These are phyloP conservation scores for Solanum paucissectum DNA, from an alignment of 257 asterid genomes.

Conservation along the genomic window DNA sequence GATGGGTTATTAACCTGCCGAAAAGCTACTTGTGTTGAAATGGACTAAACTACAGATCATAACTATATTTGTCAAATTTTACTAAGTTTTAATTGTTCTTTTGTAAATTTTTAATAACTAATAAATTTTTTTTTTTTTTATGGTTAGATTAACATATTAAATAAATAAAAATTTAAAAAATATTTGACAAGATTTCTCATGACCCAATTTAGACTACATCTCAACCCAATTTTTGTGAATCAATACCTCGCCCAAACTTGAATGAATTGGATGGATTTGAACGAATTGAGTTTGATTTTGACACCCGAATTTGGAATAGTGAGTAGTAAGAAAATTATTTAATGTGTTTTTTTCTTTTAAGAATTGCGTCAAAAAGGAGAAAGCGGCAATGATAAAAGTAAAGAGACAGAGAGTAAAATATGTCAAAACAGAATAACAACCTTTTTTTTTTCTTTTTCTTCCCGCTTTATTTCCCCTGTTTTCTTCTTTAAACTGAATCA, in stretches of 20 bases:
- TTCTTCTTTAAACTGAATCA: slow-evolving; percentile 14
- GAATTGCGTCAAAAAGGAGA: not conserved
- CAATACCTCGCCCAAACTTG: not conserved
- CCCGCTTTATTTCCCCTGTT: slow-evolving; percentile 19
- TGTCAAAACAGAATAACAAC: slow-evolving; percentile 34
- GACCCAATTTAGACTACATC: not conserved
- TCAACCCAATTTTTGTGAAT: not conserved
- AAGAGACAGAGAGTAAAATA: slow-evolving; percentile 26
- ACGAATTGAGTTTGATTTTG: not conserved
- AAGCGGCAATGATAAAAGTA: not conserved
- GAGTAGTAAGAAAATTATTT: not conserved
- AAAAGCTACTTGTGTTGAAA: not conserved
- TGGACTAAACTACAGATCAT: too few species aligned
- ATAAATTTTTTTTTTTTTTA: too few species aligned
- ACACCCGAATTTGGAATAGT: not conserved
- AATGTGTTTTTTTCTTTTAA: not conserved
- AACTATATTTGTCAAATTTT: too few species aligned
- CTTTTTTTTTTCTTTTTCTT: not conserved
- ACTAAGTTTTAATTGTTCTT: too few species aligned
- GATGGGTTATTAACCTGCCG: too few species aligned
- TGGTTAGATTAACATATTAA: too few species aligned
- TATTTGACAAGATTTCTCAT: too few species aligned
- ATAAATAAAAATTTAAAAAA: too few species aligned
- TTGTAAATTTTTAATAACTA: too few species aligned
- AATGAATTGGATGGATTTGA: not conserved